Percentiles rank a stretch among this genome's conserved stretches.
phyloP scores from a whole-genome alignment of 75 land plant species.

The Cryptomeria japonica region DNA sequence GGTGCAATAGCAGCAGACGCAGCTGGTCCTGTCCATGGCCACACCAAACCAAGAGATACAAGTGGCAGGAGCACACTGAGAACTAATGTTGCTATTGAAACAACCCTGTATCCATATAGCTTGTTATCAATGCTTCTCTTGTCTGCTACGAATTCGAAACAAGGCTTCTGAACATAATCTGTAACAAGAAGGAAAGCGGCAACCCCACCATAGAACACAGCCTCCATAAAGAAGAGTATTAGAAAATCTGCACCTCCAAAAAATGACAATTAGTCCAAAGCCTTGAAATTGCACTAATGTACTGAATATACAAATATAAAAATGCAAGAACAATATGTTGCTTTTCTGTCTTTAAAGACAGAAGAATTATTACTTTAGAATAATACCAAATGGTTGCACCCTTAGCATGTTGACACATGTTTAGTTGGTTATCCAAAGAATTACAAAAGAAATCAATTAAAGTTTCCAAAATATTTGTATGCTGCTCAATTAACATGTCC shows the following conservation, averaged over 20 bases:
- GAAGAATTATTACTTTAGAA: background rate
- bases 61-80: slow-evolving; percentile 82
- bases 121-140: slow-evolving; percentile 8
- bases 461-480: background rate
- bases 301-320: background rate
- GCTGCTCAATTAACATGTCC: background rate
- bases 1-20: slow-evolving; percentile 97
- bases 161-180: slow-evolving; percentile 47
- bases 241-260: slow-evolving; percentile 77
- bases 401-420: background rate
- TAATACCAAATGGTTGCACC: background rate
- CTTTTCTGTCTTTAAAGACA: background rate
- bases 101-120: slow-evolving; percentile 48
- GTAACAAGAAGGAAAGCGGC: slow-evolving; percentile 68
- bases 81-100: slow-evolving; percentile 66
- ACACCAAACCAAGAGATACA: slow-evolving; percentile 82
- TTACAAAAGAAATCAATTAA: background rate
- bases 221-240: slow-evolving; percentile 96
- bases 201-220: slow-evolving; percentile 84
- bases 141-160: slow-evolving; percentile 18
- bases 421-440: background rate
- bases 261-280: background rate
- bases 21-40: slow-evolving; percentile 99
- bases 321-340: background rate
- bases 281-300: background rate